Conservation (phyloP, 192 early-diverging fungal genomes). For the Chytriomyces sp. region DNA sequence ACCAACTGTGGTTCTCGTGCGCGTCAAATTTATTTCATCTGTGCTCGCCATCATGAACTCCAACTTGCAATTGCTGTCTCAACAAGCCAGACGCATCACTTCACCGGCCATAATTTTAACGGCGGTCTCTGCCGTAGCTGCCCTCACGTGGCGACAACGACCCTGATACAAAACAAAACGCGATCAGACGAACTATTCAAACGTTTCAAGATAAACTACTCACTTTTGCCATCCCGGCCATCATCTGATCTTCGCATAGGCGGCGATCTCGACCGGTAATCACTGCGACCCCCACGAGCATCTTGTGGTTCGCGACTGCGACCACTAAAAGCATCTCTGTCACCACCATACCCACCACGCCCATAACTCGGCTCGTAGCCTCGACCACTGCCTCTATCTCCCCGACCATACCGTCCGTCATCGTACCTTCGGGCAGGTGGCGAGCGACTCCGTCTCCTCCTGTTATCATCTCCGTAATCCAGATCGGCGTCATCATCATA, state of each 20-base stretch:
- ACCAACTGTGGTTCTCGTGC: no score
- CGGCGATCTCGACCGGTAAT: neutral
- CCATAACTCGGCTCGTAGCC: slow-evolving; percentile 4
- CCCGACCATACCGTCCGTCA: neutral
- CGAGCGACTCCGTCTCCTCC: slow-evolving; percentile 38
- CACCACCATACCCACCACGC: neutral
- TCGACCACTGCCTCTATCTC: neutral
- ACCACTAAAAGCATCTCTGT: neutral
- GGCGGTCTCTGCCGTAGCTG: no score
- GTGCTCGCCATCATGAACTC: no score
- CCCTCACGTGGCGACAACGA: neutral
- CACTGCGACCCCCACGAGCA: neutral
- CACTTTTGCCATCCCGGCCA: no score
- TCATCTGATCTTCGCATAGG: no score
- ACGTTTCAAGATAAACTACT: neutral
- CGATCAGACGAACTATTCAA: neutral
- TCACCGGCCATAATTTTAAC: no score
- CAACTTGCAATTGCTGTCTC: no score
- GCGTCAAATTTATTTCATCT: no score
- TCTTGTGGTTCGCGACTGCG: neutral
- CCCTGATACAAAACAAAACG: neutral
- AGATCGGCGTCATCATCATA: neutral
- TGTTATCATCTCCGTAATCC: slow-evolving; percentile 20
- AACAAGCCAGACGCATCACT: no score
- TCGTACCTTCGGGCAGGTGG: slow-evolving; percentile 45